These are phyloP conservation scores for Parafenestella ontariensis DNA, from an alignment of 2,329 filamentous ascomycete genomes.

Conservation along the genomic window DNA sequence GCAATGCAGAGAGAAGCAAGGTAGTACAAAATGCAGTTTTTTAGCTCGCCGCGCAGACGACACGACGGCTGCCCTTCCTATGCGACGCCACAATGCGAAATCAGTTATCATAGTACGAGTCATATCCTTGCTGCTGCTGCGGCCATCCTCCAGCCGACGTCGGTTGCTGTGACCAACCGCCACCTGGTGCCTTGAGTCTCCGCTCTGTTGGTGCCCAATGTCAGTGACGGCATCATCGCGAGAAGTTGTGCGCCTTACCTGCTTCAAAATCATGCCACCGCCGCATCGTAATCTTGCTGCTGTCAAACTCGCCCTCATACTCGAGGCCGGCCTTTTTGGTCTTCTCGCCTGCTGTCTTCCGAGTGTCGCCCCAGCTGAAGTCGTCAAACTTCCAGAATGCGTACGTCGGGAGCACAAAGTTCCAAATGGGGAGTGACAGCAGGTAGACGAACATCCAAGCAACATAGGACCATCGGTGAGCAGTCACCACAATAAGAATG, in stretches of 20 bases:
- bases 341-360: conserved; percentile 91
- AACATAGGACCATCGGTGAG: conserved; percentile 90
- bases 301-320: conserved; percentile 95
- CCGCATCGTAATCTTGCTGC: conserved; percentile 99
- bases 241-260: conserved; percentile 54
- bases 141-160: conserved; percentile 46
- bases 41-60: conserved; percentile 27
- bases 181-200: conserved; percentile 48
- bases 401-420: conserved; percentile 92
- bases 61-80: conserved; percentile 28
- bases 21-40: conserved; percentile 40
- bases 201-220: conserved; percentile 47
- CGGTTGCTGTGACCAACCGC: conserved; percentile 47
- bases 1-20: conserved; percentile 36
- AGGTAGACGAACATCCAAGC: conserved; percentile 98
- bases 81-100: conserved; percentile 39
- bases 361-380: conserved; percentile 98
- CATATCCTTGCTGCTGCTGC: conserved; percentile 48
- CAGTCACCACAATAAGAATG: conserved; percentile 89
- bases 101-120: conserved; percentile 50
- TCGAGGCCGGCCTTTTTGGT: conserved; percentile 86
- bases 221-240: conserved; percentile 35
- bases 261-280: conserved; percentile 93
- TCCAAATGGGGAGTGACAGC: conserved; percentile 92
- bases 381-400: conserved; percentile 99